phyloP scores from a whole-genome alignment of 768 basidiomycete species.

The Suillus plorans region DNA sequence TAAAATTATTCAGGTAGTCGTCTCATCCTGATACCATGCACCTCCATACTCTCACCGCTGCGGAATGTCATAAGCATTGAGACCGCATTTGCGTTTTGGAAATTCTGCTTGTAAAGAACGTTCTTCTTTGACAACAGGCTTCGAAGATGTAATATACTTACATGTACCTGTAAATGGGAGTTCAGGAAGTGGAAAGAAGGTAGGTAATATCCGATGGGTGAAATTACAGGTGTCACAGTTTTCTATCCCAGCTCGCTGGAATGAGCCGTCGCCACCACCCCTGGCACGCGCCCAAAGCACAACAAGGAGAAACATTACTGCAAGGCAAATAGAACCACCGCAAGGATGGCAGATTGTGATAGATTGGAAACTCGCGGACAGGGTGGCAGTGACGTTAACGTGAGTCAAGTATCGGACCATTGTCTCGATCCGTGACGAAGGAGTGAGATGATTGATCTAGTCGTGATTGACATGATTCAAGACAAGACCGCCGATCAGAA shows the following conservation, averaged over 20 bases:
- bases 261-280: neutral
- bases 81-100: neutral
- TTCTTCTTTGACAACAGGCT: neutral
- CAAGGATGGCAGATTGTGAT: neutral
- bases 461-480: neutral
- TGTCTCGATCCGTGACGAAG: neutral
- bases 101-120: neutral
- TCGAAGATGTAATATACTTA: neutral
- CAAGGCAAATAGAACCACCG: neutral
- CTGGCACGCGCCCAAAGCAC: neutral
- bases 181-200: neutral
- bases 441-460: neutral
- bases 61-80: neutral
- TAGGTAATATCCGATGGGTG: neutral
- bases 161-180: neutral
- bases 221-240: neutral
- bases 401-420: neutral
- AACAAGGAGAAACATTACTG: neutral
- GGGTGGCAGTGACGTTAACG: neutral
- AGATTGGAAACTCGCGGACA: neutral
- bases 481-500: neutral
- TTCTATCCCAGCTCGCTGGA: neutral
- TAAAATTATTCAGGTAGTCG: neutral
- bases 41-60: neutral
- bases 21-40: neutral